Evolutionary conservation across 176 grass and related monocot species (phyloP), one percentile per base, ranked within the genome.

Genomic region (Aegilops tauschii): DNA sequence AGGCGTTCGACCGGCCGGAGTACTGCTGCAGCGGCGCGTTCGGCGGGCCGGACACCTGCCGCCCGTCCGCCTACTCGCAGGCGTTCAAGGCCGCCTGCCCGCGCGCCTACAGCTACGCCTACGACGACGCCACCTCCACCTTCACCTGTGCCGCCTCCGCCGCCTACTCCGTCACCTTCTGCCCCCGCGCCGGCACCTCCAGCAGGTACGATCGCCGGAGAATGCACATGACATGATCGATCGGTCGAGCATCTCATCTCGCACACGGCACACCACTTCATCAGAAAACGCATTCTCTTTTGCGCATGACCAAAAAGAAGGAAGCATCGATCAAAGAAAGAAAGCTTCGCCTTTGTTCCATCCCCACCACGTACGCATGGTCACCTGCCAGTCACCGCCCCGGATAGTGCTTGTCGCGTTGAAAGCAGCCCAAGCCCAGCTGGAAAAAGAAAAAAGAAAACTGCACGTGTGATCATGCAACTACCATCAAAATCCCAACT

Each of bases 1-100:
- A 96, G 83, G 94, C 94, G 81, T 96, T 96, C 68, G 85, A 83
- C 2, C 54, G 54, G 40, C 93, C 96, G 21, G 96, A 98, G 88
- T 98, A 92, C 86, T 98, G 96, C 87, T 99, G 97, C 89, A 99
- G 97, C 65, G 97, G 97, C 1, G 69, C 91, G 47, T 94, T 62
- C 76, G 89, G 94, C 0, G 94, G 68, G 68, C 97, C 97, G 1
- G 45, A 92, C 80, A 96, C 92, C 21, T 99, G 97, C 83, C 90
- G 71, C 39, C 97, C 97, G 0, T 99, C 97, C 5, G 73, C 89
- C 1, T 99, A 99, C 92, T 94, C 97, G 4, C 79, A 96, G 92
- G 30, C 96, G 90, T 99, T 99, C 87, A 99, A 99, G 90, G 61
- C 94, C 4, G 97, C 94, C 59, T 99, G 97, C 84, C 97, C 97